phyloP scores from a whole-genome alignment of 2,329 filamentous ascomycete genomes.

The Stagonosporopsis vannaccii region DNA sequence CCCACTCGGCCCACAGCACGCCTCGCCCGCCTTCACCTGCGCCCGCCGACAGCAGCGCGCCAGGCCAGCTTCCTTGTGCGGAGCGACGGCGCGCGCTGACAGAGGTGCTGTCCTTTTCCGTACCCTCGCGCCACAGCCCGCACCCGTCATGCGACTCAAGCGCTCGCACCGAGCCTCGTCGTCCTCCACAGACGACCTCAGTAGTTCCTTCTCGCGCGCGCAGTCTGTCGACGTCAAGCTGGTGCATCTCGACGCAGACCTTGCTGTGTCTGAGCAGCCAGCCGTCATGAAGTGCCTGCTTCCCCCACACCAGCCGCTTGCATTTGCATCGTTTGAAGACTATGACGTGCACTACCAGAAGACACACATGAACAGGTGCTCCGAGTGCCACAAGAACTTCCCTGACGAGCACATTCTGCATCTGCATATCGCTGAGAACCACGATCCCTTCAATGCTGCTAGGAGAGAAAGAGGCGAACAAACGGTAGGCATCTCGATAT shows the following conservation, averaged over 20 bases:
- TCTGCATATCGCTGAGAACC: conserved; percentile 89
- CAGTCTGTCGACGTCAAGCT: conserved; percentile 50
- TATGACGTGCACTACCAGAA: conserved; percentile 89
- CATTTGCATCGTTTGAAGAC: conserved; percentile 77
- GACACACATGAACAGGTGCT: conserved; percentile 82
- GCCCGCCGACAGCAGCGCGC: too few species aligned
- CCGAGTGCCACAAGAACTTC: conserved; percentile 85
- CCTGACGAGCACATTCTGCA: conserved; percentile 81
- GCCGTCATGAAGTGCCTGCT: conserved; percentile 79
- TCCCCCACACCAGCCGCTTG: conserved; percentile 77
- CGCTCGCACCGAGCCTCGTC: conserved; percentile 63
- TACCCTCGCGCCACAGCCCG: conserved; percentile 6
- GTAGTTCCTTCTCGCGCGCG: conserved; percentile 39
- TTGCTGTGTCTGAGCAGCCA: conserved; percentile 28
- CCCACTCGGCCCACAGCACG: neutral
- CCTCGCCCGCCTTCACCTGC: too few species aligned
- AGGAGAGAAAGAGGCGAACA: conserved; percentile 82
- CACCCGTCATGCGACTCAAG: conserved; percentile 62
- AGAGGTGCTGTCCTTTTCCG: conserved; percentile 14
- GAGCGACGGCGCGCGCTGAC: conserved; percentile 4
- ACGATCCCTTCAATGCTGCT: conserved; percentile 79
- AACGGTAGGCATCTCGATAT: conserved; percentile 65
- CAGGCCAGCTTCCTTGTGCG: too few species aligned
- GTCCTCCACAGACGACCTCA: conserved; percentile 50
- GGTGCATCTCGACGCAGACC: conserved; percentile 62